Evolutionary conservation across 2,329 filamentous ascomycete species (phyloP), one percentile per base, ranked within the genome.

Genomic region (Aspergillus sp.): DNA sequence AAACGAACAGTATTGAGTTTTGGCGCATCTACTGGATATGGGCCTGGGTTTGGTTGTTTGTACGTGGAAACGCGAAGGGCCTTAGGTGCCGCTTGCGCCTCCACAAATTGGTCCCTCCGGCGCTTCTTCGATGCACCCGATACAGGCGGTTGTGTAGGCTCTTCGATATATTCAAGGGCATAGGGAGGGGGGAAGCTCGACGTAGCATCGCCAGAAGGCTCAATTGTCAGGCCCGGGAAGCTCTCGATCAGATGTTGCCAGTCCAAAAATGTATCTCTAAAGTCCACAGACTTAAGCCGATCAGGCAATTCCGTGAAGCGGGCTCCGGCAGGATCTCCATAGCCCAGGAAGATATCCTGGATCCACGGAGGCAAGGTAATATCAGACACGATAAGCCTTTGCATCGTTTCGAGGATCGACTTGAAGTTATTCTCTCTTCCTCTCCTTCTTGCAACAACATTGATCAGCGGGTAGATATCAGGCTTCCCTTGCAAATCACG

Each of bases 341-440:
- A 98, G 3, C 95, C 95, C n/a, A 99, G 80, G 73, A 98, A 99
- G 9, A 98, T 93, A 64, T 98, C 95, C 68, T 96, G 91, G 43
- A 99, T 81, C 95, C 95, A 99, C 2, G 88, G 85, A 13, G 95
- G 92, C 53, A 98, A 81, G 6, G 90, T 89, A 18, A 93, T 87
- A 65, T 96, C 90, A 0, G 92, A 92, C 34, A 96, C 80, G 2
- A 91, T 89, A 30, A 99, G 83, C 62, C 86, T 90, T 68, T 89
- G 90, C 69, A 99, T 96, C 1, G 93, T 96, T 67, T 97, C 90
- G 36, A 99, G 81, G 9, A 99, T 88, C 9, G 93, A 87, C 69
- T 91, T 96, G 81, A 99, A 99, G 74, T 99, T 99, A 77, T 99
- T 99, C 74, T 99, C 95, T 58, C 93, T 83, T 26, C 90, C 88